These are phyloP conservation scores for Calvatia gigantea DNA, from an alignment of 768 basidiomycete species.

Conservation along the genomic window DNA sequence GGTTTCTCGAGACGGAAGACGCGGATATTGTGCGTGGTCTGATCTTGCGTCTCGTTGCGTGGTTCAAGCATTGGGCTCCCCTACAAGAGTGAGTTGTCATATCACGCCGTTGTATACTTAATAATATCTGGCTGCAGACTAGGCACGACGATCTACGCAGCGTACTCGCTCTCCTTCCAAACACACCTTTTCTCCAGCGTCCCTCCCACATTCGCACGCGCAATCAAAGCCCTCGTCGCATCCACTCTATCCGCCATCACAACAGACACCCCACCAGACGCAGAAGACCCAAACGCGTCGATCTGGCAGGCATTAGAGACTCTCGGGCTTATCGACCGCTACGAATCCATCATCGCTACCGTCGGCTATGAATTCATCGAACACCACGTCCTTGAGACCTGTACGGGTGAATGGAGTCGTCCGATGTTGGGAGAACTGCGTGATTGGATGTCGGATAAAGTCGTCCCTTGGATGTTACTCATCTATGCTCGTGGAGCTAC, in stretches of 20 bases:
- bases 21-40: conserved; percentile 49
- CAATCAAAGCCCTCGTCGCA: conserved; percentile 65
- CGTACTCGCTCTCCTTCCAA: conserved; percentile 70
- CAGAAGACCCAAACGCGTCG: conserved; percentile 4
- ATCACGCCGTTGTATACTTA: not conserved
- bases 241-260: conserved; percentile 34
- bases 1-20: conserved; percentile 48
- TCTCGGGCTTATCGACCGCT: conserved; percentile 77
- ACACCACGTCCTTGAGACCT: conserved; percentile 59
- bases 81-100: conserved; percentile 51
- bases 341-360: conserved; percentile 77
- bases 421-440: conserved; percentile 60
- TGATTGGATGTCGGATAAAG: conserved; percentile 74
- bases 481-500: conserved; percentile 71
- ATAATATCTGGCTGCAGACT: conserved; percentile 39
- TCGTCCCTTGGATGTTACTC: conserved; percentile 83
- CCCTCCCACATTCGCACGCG: conserved; percentile 62
- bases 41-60: conserved; percentile 57
- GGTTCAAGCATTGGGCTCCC: conserved; percentile 75
- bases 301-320: conserved; percentile 65
- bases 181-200: conserved; percentile 71
- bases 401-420: conserved; percentile 65
- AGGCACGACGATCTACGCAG: conserved; percentile 52
- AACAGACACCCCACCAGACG: not conserved
- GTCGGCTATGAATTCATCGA: conserved; percentile 89